Evolutionary conservation across 2,329 filamentous ascomycete species (phyloP), one percentile per base, ranked within the genome.

Genomic region (Neonectria coccinea): DNA sequence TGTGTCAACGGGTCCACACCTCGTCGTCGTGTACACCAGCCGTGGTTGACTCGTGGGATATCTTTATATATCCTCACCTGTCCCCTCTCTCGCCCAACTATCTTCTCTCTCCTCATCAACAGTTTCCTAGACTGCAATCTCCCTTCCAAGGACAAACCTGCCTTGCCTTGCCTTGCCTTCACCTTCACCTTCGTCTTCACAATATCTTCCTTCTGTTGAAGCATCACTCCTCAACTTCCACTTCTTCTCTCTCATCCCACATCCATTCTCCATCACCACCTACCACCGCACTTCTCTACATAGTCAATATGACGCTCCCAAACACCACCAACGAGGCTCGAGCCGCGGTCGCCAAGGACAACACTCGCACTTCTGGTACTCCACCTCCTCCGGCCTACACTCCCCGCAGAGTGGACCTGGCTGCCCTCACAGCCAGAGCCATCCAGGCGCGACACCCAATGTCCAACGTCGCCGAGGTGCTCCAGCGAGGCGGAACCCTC

Each of bases 311-410:
- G 70, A 62, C 68, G 27, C 44, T 66, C 31, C 44, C 60, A 45
- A 67, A 66, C 31, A 54, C 59, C n/a, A 29, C n/a, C n/a, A 65
- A 62, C 27, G 57, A 58, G 53, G 22, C 66, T 9, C 70, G 66
- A 29, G 41, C 48, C 39, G 29, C 55, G 10, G 36, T 68, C 29
- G 68, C 67, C 42, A 77, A 77, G 62, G 61, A 70, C 18, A 64
- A 60, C 18, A 20, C 41, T 8, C 64, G 59, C 2, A n/a, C 54
- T 2, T 41, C 63, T 9, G 45, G 52, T 5, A 52, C 48, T 22
- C 67, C 70, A 3, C 75, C 76, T 41, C 76, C 76, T 45, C 76
- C 76, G 3, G 76, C 75, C 14, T 78, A 78, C 54, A 73, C 75
- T 6, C 73, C 75, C 29, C 66, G 63, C 20, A 60, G 68, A 29